These are phyloP conservation scores for Zhuliangozyma blackwelliae DNA, from an alignment of 1,139 yeast genomes.

Conservation along the genomic window DNA sequence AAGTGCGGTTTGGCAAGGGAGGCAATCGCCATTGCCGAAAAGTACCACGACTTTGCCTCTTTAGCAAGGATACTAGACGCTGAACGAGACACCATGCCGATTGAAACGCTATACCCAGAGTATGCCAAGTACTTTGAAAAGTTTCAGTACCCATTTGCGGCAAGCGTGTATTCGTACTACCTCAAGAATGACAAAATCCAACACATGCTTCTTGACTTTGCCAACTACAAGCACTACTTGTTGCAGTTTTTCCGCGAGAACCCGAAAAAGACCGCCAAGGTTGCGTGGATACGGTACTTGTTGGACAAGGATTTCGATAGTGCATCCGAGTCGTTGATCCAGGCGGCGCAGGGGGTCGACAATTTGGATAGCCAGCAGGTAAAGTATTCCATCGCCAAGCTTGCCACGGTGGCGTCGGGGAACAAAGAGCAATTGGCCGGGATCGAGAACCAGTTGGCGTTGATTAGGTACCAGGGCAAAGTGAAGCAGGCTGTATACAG, in stretches of 20 bases:
- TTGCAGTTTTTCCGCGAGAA: conserved; percentile 48
- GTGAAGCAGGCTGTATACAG: not conserved
- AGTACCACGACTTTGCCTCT: conserved; percentile 60
- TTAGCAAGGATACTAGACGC: conserved; percentile 61
- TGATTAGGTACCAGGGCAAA: conserved; percentile 7
- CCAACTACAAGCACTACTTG: conserved; percentile 48
- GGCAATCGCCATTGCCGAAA: conserved; percentile 64
- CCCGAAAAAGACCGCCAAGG: conserved; percentile 45
- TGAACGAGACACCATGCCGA: conserved; percentile 29
- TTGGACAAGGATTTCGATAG: conserved; percentile 43
- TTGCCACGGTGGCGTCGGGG: conserved; percentile 35
- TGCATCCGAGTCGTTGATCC: conserved; percentile 48
- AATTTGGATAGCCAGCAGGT: conserved; percentile 47
- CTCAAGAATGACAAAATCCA: conserved; percentile 51
- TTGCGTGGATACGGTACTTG: conserved; percentile 74
- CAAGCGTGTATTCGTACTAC: conserved; percentile 57
- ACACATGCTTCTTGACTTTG: conserved; percentile 53
- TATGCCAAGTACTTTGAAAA: conserved; percentile 54
- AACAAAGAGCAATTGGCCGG: conserved; percentile 5
- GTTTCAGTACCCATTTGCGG: conserved; percentile 69
- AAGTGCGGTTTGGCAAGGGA: conserved; percentile 43
- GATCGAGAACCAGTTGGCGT: conserved; percentile 9
- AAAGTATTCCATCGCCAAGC: conserved; percentile 68
- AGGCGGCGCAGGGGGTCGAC: conserved; percentile 39
- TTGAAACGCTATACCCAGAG: conserved; percentile 18